phyloP scores from a whole-genome alignment of 1,284 basidiomycete species.

The Cutaneotrichosporon sp. region DNA sequence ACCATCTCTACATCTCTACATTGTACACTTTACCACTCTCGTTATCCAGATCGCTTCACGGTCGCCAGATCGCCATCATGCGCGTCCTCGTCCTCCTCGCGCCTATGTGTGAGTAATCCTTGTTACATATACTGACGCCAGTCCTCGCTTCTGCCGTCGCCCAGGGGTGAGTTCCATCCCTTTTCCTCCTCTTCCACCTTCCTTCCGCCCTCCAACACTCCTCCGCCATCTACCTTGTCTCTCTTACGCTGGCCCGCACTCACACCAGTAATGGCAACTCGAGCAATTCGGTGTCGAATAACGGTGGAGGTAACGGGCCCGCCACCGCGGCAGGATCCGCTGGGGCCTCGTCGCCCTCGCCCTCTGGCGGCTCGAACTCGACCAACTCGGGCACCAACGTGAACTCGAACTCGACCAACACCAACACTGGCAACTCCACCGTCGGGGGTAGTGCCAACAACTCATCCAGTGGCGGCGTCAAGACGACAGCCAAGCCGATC shows the following conservation, averaged over 20 bases:
- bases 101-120: neutral
- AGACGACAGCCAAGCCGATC: neutral
- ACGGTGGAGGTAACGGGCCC: neutral
- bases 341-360: neutral
- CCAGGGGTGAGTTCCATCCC: neutral
- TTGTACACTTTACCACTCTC: neutral
- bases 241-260: neutral
- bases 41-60: neutral
- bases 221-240: neutral
- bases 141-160: neutral
- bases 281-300: neutral
- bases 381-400: neutral
- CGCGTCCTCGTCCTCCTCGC: slow-evolving; percentile 1
- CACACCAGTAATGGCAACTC: slow-evolving; percentile 1
- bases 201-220: neutral
- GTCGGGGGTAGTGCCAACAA: neutral
- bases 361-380: neutral
- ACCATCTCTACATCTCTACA: neutral
- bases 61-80: slow-evolving; percentile 5
- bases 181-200: neutral
- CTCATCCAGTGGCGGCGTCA: neutral
- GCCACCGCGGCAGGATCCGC: neutral
- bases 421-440: neutral
- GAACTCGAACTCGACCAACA: neutral
- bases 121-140: neutral